Evolutionary conservation across 345 rosid species (phyloP).

Genomic region (Linum usitatissimum): DNA sequence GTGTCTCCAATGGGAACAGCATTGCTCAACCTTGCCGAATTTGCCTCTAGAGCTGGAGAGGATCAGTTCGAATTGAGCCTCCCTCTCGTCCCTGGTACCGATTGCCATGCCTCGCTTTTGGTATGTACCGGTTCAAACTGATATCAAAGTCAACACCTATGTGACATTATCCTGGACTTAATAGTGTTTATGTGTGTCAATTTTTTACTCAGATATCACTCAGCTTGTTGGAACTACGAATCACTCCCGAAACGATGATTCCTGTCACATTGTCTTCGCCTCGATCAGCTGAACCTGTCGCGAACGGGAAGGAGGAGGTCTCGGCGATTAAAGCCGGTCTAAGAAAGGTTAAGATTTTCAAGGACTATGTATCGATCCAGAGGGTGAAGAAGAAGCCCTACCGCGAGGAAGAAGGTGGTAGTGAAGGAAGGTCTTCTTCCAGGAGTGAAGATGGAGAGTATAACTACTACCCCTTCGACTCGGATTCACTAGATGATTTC

Average conservation of each 20-base stretch:
- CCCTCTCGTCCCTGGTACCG: constrained; percentile 39
- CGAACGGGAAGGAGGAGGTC: constrained; percentile 57
- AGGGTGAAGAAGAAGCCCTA: constrained; percentile 49
- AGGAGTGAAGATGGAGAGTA: constrained; percentile 68
- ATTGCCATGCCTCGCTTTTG: constrained; percentile 21
- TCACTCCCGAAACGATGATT: constrained; percentile 42
- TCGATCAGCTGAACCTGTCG: constrained; percentile 33
- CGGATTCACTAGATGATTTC: constrained; percentile 69
- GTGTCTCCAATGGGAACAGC: constrained; percentile 47
- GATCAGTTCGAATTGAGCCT: constrained; percentile 50
- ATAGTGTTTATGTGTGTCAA: background rate
- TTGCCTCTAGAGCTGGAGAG: constrained; percentile 39
- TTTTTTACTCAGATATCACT: constrained; percentile 48
- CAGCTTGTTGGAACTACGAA: constrained; percentile 59
- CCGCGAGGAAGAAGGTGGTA: constrained; percentile 46
- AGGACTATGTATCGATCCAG: constrained; percentile 46
- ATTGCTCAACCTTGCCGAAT: constrained; percentile 52
- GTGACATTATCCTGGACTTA: background rate
- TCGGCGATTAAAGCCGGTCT: constrained; percentile 86
- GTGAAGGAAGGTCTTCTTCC: constrained; percentile 56
- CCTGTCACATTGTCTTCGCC: constrained; percentile 46
- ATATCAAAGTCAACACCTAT: constrained; percentile 1
- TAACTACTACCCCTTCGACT: constrained; percentile 56
- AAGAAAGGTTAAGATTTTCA: constrained; percentile 72
- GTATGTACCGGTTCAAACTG: constrained; percentile 32